A percentile compares a stretch with the other conserved stretches of the same genome.
phyloP scores from a whole-genome alignment of 169 alveolate genomes.

The Babesia bigemina region DNA sequence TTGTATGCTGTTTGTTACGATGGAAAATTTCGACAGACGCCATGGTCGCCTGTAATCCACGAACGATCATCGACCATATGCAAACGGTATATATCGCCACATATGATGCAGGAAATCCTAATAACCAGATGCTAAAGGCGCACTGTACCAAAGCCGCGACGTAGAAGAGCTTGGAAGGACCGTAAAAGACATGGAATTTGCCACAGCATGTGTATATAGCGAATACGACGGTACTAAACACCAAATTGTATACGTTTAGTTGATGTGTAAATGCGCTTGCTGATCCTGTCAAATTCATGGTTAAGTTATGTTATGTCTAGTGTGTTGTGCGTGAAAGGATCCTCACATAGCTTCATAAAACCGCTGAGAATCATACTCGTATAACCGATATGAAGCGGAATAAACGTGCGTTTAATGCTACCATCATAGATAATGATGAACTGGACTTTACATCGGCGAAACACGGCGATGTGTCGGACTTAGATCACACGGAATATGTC shows the following conservation, averaged over 20 bases:
- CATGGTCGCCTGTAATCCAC: slow-evolving; percentile 29
- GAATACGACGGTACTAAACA: background rate
- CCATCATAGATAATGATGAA: slow-evolving; percentile 24
- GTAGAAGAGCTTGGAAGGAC: slow-evolving; percentile 3
- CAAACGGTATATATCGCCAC: background rate
- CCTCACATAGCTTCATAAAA: background rate
- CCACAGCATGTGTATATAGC: background rate
- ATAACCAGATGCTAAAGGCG: background rate
- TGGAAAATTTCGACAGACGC: background rate
- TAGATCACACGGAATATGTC: slow-evolving; percentile 12
- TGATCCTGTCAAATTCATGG: slow-evolving; percentile 1
- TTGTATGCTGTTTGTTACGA: background rate
- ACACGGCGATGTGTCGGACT: slow-evolving; percentile 2
- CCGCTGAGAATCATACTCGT: background rate
- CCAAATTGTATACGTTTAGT: background rate
- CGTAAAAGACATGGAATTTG: background rate
- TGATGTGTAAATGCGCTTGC: slow-evolving; percentile 12
- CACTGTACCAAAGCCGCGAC: slow-evolving; percentile 10
- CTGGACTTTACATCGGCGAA: slow-evolving; percentile 4
- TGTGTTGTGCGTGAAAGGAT: background rate
- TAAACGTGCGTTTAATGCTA: background rate
- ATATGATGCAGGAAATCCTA: slow-evolving; percentile 20
- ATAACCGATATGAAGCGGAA: slow-evolving; percentile 6
- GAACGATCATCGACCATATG: slow-evolving; percentile 23
- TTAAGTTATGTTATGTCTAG: background rate